Evolutionary conservation across 2,329 filamentous ascomycete species (phyloP), one percentile per base, ranked within the genome.

Genomic region (Hypocreales sp.): DNA sequence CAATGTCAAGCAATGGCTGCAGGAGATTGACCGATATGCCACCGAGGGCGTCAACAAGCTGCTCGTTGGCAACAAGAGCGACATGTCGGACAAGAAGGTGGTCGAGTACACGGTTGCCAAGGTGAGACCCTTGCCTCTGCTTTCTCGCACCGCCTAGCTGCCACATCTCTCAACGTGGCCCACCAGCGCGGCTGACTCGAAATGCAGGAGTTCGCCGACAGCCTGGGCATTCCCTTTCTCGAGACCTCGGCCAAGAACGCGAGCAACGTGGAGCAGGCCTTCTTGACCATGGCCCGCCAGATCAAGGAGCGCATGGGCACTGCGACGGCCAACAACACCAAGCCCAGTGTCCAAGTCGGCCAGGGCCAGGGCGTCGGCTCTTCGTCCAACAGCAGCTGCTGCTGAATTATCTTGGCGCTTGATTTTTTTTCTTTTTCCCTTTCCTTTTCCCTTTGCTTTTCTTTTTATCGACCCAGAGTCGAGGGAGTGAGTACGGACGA

Each of bases 61-160:
- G 41, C 76, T 98, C 36, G 87, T 98, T 37, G 90, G 90, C 51
- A 98, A 98, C 79, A 98, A 98, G 79, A 93, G 84, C 62, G 90
- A 98, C 80, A 95, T 98, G 84, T 76, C 87, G 34, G 90, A 98
- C 64, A 98, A 98, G 80, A 98, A 95, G 70, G 90, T 95, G 22
- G 90, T 98, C 36, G 90, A 98, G 60, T 98, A 98, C 72, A 92
- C 84, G 39, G 90, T 95, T 43, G 90, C 90, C 45, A 98, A 98
- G 82, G 90, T 94, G 65, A 35, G 69, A 38, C 28, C n/a, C 21
- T 13, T 18, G 18, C 15, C 23, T 17, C 10, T 24, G 15, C n/a
- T 7, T 26, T 4, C 14, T 10, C 17, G 8, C 15, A 24, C 11
- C n/a, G 14, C 31, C 17, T 30, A 24, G 31, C 27, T 26, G 24